Evolutionary conservation across 2,329 filamentous ascomycete genomes (phyloP).

Genomic region (Penicillium italicum): DNA sequence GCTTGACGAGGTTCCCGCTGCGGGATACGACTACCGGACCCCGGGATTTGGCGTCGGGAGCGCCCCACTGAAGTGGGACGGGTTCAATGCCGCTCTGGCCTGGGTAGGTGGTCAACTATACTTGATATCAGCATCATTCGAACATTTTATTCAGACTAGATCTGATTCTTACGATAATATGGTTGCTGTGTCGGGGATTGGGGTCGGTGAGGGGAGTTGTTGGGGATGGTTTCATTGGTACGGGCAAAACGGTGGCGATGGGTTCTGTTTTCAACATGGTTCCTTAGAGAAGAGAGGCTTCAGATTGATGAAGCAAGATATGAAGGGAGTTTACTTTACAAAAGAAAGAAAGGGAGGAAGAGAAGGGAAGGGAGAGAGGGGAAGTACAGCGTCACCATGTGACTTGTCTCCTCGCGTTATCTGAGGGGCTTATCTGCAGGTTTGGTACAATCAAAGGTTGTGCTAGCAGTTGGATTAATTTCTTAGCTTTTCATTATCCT

Average conservation of each 20-base stretch:
- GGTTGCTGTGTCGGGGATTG: slow-evolving; percentile 30
- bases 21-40: slow-evolving; percentile 79
- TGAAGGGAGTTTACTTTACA: background rate
- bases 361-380: background rate
- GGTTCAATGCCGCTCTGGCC: slow-evolving; percentile 92
- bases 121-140: slow-evolving; percentile 12
- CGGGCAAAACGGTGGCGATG: slow-evolving; percentile 9
- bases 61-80: slow-evolving; percentile 83
- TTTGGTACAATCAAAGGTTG: background rate
- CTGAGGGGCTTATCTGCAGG: slow-evolving; percentile 11
- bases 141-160: background rate
- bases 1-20: slow-evolving; percentile 32
- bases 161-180: slow-evolving; percentile 31
- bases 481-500: background rate
- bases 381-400: slow-evolving; percentile 19
- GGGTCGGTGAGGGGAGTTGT: slow-evolving; percentile 22
- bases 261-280: slow-evolving; percentile 25
- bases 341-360: background rate
- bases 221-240: slow-evolving; percentile 13
- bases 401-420: slow-evolving; percentile 34
- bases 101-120: slow-evolving; percentile 72
- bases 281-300: background rate
- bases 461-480: no score
- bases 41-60: slow-evolving; percentile 67
- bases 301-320: background rate